These are phyloP conservation scores for Emiliania huxleyi DNA, from an alignment of 78 protist species.

Conservation along the genomic window DNA sequence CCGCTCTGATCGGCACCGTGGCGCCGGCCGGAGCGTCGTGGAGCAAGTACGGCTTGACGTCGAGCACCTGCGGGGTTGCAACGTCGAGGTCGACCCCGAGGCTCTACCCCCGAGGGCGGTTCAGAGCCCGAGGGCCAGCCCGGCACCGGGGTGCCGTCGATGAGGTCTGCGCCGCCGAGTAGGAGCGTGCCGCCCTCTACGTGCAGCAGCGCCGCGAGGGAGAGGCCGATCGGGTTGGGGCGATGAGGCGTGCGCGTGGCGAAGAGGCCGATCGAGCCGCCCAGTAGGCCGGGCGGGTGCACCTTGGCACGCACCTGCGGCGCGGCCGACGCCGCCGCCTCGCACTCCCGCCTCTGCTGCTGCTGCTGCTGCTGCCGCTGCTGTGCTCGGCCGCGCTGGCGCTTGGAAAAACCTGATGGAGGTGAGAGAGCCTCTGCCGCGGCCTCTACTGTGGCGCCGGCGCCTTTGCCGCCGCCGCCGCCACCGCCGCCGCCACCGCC, in stretches of 20 bases:
- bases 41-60: neutral
- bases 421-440: no score
- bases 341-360: neutral
- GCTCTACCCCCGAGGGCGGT: no score
- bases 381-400: neutral
- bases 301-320: slow-evolving; percentile 15
- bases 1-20: no score
- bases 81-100: no score
- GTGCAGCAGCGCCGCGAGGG: neutral
- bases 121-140: no score
- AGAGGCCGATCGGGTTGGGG: slow-evolving; percentile 24
- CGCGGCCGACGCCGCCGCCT: neutral
- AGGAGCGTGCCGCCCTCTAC: neutral
- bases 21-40: neutral
- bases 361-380: neutral
- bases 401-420: neutral
- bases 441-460: neutral
- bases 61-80: no score
- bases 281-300: slow-evolving; percentile 8
- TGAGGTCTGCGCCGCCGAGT: neutral
- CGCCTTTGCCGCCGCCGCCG: neutral
- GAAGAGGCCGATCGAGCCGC: neutral
- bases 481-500: neutral
- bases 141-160: slow-evolving; percentile 3
- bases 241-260: slow-evolving; percentile 37